These are phyloP conservation scores for Blumeria graminis DNA, from an alignment of 2,329 filamentous ascomycete species.

Conservation along the genomic window DNA sequence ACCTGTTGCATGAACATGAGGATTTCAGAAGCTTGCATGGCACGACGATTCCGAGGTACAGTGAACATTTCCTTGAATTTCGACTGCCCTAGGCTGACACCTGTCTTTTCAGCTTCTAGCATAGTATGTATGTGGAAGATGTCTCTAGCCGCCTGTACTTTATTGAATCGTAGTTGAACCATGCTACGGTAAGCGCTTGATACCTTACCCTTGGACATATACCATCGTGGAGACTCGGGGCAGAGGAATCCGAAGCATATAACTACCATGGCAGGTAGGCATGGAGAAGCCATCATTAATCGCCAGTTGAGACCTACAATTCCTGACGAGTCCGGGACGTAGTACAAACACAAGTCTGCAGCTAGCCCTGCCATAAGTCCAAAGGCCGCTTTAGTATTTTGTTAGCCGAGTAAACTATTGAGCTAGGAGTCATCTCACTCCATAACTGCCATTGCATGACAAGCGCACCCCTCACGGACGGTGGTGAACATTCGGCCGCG, in stretches of 20 bases:
- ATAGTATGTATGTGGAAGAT: slow-evolving; percentile 33
- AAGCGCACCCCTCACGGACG: slow-evolving; percentile 24
- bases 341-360: slow-evolving; percentile 1
- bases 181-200: slow-evolving; percentile 32
- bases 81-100: slow-evolving; percentile 29
- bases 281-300: slow-evolving; percentile 38
- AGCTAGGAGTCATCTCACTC: slow-evolving; percentile 17
- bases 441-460: slow-evolving; percentile 69
- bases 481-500: slow-evolving; percentile 28
- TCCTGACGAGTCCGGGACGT: background rate
- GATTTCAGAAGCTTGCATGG: slow-evolving; percentile 50
- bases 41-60: slow-evolving; percentile 42
- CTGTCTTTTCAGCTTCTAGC: slow-evolving; percentile 22
- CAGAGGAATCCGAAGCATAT: slow-evolving; percentile 37
- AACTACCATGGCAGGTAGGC: slow-evolving; percentile 34
- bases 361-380: slow-evolving; percentile 27
- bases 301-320: slow-evolving; percentile 25
- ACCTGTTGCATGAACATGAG: slow-evolving; percentile 37
- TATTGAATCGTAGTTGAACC: slow-evolving; percentile 28
- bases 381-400: slow-evolving; percentile 19
- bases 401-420: background rate
- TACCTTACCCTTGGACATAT: slow-evolving; percentile 21
- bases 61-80: slow-evolving; percentile 44
- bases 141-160: slow-evolving; percentile 35
- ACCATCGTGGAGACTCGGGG: slow-evolving; percentile 38